Conservation (phyloP, 805 yeast genomes). For the Pichia kluyveri region DNA sequence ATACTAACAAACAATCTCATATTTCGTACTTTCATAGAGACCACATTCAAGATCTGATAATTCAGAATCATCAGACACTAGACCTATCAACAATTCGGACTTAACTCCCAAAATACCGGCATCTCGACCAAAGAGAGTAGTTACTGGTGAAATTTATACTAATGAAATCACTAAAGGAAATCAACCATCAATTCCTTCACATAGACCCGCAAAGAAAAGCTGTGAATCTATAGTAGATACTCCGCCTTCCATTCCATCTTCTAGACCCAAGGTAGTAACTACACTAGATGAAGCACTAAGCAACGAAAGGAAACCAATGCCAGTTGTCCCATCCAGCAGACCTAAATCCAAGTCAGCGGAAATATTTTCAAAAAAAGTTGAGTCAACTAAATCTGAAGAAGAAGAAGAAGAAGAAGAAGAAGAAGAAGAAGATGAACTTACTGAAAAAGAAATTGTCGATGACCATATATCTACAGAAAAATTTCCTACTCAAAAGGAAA, state of each 20-base stretch:
- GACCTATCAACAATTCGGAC: not conserved
- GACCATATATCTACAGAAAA: too few relatives aligned
- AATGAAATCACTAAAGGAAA: not conserved
- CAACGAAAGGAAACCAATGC: not conserved
- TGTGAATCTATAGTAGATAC: conserved; percentile 10
- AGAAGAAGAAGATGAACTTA: not conserved
- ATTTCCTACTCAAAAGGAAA: too few relatives aligned
- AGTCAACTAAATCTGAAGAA: too few relatives aligned
- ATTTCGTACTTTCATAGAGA: not conserved
- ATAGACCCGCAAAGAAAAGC: conserved; percentile 3
- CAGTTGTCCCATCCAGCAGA: conserved; percentile 2
- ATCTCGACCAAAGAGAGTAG: not conserved
- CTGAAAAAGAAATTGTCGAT: not conserved
- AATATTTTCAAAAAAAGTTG: too few relatives aligned
- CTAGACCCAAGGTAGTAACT: not conserved
- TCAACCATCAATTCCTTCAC: conserved; percentile 4
- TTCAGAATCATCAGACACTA: not conserved
- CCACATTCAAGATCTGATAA: not conserved
- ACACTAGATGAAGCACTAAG: too few relatives aligned
- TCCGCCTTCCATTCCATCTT: not conserved
- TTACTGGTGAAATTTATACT: not conserved
- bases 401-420: not conserved
- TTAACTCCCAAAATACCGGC: not conserved
- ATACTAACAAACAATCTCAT: not conserved
- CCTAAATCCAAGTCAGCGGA: not conserved